These are phyloP conservation scores for Russula griseocarnosa DNA, from an alignment of 768 basidiomycete species.

Conservation along the genomic window DNA sequence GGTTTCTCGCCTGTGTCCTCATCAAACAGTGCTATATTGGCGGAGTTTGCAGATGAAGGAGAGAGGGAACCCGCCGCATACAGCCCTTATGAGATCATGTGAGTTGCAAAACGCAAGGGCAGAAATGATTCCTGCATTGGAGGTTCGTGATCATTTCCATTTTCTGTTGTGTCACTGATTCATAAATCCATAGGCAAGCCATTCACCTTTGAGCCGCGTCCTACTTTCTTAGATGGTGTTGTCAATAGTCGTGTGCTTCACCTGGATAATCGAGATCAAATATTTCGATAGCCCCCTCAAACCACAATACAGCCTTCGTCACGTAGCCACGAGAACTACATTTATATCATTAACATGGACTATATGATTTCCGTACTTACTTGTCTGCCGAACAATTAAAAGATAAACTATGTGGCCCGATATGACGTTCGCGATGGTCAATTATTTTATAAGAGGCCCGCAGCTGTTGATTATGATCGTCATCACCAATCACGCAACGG, in stretches of 20 bases:
- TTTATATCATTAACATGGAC: background rate
- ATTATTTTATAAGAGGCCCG: constrained; percentile 90
- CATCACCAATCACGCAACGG: background rate
- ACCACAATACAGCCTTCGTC: constrained; percentile 73
- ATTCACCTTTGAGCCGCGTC: constrained; percentile 82
- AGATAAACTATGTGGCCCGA: constrained; percentile 80
- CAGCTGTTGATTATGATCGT: constrained; percentile 45
- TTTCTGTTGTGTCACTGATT: background rate
- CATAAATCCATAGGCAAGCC: background rate
- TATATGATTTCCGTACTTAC: constrained; percentile 39
- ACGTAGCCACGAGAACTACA: background rate
- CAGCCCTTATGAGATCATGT: constrained; percentile 50
- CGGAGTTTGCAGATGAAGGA: constrained; percentile 40
- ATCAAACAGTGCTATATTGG: constrained; percentile 64
- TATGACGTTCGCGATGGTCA: constrained; percentile 87
- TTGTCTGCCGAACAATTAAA: constrained; percentile 68
- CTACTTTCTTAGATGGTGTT: constrained; percentile 68
- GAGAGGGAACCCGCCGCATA: constrained; percentile 80
- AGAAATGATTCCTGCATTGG: constrained; percentile 67
- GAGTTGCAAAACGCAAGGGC: constrained; percentile 70
- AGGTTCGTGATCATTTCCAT: background rate
- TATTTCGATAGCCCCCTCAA: constrained; percentile 79
- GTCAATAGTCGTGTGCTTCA: constrained; percentile 62
- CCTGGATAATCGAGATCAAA: constrained; percentile 76
- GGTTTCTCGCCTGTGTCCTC: constrained; percentile 54